A percentile compares a stretch with the other conserved stretches of the same genome.
phyloP scores from a whole-genome alignment of 1,284 basidiomycete species.

The Trichosporon asahii region DNA sequence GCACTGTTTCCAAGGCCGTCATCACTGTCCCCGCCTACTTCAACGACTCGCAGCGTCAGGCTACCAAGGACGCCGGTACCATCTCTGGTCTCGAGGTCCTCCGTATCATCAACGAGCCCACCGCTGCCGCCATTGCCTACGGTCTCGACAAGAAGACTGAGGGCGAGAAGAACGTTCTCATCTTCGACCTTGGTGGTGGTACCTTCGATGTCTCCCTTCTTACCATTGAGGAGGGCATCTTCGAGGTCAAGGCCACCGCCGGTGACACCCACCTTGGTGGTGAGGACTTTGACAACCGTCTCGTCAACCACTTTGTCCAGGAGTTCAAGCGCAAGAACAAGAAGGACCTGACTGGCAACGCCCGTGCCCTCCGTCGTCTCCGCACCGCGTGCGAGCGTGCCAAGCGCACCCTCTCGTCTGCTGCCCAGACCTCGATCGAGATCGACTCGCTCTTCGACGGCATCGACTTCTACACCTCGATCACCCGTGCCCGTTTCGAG shows the following conservation, averaged over 20 bases:
- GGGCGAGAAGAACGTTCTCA: constrained; percentile 91
- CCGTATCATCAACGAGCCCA: constrained; percentile 99
- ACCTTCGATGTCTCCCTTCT: constrained; percentile 98
- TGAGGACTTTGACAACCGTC: constrained; percentile 97
- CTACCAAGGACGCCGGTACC: constrained; percentile 96
- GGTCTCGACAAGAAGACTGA: constrained; percentile 91
- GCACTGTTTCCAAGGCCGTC: constrained; percentile 95
- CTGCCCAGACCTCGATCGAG: constrained; percentile 93
- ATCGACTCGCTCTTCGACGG: constrained; percentile 98
- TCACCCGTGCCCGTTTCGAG: constrained; percentile 98
- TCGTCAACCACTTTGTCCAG: constrained; percentile 89
- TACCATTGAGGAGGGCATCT: constrained; percentile 94
- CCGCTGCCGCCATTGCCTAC: constrained; percentile 91
- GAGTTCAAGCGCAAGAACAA: constrained; percentile 99
- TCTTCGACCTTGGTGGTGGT: constrained; percentile 97
- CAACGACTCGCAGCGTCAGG: constrained; percentile 98
- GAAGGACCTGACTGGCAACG: constrained; percentile 79
- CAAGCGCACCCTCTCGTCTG: constrained; percentile 96
- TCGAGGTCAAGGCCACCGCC: constrained; percentile 94
- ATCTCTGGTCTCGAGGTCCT: constrained; percentile 94
- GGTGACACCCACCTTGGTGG: constrained; percentile 99
- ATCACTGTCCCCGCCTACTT: constrained; percentile 98
- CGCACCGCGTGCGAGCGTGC: constrained; percentile 98
- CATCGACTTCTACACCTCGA: constrained; percentile 96
- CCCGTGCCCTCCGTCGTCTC: constrained; percentile 94